These are phyloP conservation scores for Neckera pumila DNA, from an alignment of 225 moss, liverwort and hornwort species.

Conservation along the genomic window DNA sequence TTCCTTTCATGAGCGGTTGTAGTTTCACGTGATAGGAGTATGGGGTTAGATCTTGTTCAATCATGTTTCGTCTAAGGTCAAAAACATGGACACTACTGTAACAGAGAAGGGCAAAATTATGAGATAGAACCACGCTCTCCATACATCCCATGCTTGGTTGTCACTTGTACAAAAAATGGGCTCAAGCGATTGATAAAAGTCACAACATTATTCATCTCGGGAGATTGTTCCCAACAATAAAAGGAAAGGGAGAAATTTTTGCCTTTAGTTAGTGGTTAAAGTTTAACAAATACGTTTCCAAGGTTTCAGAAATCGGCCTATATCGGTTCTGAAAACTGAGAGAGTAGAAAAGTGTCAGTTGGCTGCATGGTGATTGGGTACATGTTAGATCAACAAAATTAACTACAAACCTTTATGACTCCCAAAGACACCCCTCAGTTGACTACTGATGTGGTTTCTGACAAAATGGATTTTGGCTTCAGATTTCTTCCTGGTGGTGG, in stretches of 20 bases:
- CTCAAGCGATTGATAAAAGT: background rate
- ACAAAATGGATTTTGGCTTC: background rate
- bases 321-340: too few species aligned
- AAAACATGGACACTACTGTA: background rate
- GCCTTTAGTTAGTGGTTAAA: background rate
- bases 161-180: background rate
- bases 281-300: background rate
- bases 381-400: background rate
- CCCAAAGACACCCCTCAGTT: too few species aligned
- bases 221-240: background rate
- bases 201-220: background rate
- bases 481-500: slow-evolving; percentile 64
- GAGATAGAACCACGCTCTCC: background rate
- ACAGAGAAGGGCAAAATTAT: background rate
- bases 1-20: background rate
- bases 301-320: background rate
- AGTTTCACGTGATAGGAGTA: background rate
- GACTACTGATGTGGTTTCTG: background rate
- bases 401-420: background rate
- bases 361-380: background rate
- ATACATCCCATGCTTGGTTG: background rate
- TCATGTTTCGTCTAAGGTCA: background rate
- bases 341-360: background rate
- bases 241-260: background rate
- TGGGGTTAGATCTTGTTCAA: background rate